phyloP scores from a whole-genome alignment of 2,329 filamentous ascomycete species.

The Elsinoe necatrix region DNA sequence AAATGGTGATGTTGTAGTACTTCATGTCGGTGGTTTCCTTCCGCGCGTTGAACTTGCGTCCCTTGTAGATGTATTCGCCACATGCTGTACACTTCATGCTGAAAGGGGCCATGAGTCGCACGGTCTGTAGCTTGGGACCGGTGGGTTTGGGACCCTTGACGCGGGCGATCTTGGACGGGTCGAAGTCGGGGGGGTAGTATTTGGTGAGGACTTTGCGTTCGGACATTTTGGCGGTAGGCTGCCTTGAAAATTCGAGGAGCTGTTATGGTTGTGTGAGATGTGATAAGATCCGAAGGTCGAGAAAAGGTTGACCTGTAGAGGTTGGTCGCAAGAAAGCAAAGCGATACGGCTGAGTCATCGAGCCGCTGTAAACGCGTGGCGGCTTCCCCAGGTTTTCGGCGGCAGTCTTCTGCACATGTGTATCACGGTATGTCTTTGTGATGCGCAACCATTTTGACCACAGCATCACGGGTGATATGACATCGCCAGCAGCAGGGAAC shows the following conservation, averaged over 20 bases:
- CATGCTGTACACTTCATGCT: slow-evolving; percentile 64
- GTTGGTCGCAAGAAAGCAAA: too few species aligned
- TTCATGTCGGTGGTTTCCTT: slow-evolving; percentile 89
- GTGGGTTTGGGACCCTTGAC: slow-evolving; percentile 61
- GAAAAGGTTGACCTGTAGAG: background rate
- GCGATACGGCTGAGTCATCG: background rate
- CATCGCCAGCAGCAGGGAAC: background rate
- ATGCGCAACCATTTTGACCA: background rate
- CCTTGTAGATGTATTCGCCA: slow-evolving; percentile 82
- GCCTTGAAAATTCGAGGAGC: too few species aligned
- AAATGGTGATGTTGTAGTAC: slow-evolving; percentile 82
- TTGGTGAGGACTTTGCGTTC: slow-evolving; percentile 72
- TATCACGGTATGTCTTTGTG: background rate
- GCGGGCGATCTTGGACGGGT: slow-evolving; percentile 65
- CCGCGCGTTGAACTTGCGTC: slow-evolving; percentile 87
- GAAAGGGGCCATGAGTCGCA: slow-evolving; percentile 85
- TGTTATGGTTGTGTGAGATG: background rate
- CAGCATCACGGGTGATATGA: background rate
- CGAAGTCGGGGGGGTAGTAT: slow-evolving; percentile 72
- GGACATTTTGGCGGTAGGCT: slow-evolving; percentile 52
- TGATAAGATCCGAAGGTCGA: background rate
- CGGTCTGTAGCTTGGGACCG: slow-evolving; percentile 74
- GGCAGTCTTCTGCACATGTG: background rate
- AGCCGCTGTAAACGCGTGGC: background rate
- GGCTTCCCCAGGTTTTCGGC: background rate